These are phyloP conservation scores for Gossypium thurberi DNA, from an alignment of 345 rosid species.

Conservation along the genomic window DNA sequence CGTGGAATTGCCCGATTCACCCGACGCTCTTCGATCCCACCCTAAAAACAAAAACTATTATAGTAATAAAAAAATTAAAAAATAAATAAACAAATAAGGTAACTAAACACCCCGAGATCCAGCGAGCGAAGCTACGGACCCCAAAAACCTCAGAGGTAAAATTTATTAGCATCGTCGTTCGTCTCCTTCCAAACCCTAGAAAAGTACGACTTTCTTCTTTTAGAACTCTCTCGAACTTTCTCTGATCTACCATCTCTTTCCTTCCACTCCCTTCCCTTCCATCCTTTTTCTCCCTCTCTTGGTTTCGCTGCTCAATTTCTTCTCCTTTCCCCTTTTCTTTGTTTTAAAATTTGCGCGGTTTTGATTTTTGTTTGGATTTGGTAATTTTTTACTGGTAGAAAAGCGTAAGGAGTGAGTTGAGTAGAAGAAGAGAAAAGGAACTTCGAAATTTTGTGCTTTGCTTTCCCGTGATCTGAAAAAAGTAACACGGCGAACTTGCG, in stretches of 20 bases:
- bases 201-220: background rate
- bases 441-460: constrained; percentile 1
- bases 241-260: background rate
- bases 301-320: background rate
- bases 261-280: background rate
- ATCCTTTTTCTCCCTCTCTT: background rate
- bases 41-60: background rate
- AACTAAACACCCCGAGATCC: background rate
- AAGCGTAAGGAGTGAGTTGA: background rate
- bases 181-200: constrained; percentile 10
- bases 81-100: background rate
- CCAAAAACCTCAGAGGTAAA: background rate
- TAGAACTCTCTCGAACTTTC: constrained; percentile 12
- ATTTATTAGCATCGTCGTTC: background rate
- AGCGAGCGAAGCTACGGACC: background rate
- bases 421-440: background rate
- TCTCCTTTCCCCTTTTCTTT: background rate
- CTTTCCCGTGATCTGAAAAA: constrained; percentile 1
- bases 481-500: background rate
- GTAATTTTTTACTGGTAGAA: background rate
- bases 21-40: too few relatives aligned
- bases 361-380: background rate
- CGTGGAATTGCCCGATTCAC: too few relatives aligned
- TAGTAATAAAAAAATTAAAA: background rate
- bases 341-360: background rate